A percentile compares a stretch with the other conserved stretches of the same genome.
These are phyloP conservation scores for Talaromyces sp. DNA, from an alignment of 2,329 filamentous ascomycete genomes.

Conservation along the genomic window DNA sequence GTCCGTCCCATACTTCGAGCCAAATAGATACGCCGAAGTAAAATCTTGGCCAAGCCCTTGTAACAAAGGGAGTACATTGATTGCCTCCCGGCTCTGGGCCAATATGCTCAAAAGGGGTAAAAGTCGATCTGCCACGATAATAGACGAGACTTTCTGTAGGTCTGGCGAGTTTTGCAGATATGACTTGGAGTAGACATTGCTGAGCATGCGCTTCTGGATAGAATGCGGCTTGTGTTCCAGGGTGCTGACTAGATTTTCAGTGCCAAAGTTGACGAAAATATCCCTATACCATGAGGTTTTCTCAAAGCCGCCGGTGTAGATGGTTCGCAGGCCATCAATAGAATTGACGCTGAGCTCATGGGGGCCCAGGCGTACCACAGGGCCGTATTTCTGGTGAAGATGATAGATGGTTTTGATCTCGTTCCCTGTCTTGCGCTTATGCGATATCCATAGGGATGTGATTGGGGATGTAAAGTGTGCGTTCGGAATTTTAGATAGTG, in stretches of 20 bases:
- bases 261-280: conserved; percentile 63
- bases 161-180: conserved; percentile 58
- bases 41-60: conserved; percentile 69
- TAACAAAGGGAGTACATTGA: conserved; percentile 59
- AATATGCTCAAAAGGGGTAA: conserved; percentile 48
- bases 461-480: conserved; percentile 61
- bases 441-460: conserved; percentile 61
- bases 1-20: conserved; percentile 54
- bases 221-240: conserved; percentile 58
- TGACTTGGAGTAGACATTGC: conserved; percentile 72
- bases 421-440: conserved; percentile 48
- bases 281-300: conserved; percentile 64
- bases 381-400: conserved; percentile 54
- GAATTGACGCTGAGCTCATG: conserved; percentile 64
- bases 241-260: conserved; percentile 65
- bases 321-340: conserved; percentile 52
- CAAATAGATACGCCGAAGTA: conserved; percentile 67
- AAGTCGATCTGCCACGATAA: conserved; percentile 56
- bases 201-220: conserved; percentile 66
- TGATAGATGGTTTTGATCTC: conserved; percentile 59
- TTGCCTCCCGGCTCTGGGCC: conserved; percentile 19
- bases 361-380: conserved; percentile 60
- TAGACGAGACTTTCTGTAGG: conserved; percentile 50
- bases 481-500: conserved; percentile 58
- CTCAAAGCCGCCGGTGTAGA: conserved; percentile 67